These are phyloP conservation scores for Bonia amplexicaulis DNA, from an alignment of 176 grass and related monocot genomes.

Conservation along the genomic window DNA sequence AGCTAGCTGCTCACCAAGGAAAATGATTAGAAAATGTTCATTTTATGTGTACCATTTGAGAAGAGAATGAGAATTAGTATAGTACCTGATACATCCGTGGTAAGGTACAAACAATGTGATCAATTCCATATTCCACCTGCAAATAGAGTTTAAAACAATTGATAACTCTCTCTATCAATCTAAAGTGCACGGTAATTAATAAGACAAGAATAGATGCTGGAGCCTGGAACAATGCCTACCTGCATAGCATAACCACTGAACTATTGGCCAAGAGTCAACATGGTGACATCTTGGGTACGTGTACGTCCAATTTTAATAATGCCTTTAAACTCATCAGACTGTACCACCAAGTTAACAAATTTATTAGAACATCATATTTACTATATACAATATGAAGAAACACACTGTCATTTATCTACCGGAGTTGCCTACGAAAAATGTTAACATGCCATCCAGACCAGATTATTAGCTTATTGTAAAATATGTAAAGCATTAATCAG, in stretches of 20 bases:
- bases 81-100: slow-evolving; percentile 91
- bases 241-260: slow-evolving; percentile 94
- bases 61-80: slow-evolving; percentile 27
- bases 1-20: slow-evolving; percentile 61
- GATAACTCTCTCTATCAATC: slow-evolving; percentile 18
- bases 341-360: no score
- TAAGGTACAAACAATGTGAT: slow-evolving; percentile 67
- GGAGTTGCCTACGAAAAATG: not conserved
- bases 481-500: not conserved
- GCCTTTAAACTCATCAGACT: no score
- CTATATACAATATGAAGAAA: not conserved
- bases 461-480: not conserved
- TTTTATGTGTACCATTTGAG: not conserved
- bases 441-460: not conserved
- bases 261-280: slow-evolving; percentile 92
- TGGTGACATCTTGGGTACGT: slow-evolving; percentile 97
- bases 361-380: no score
- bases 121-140: slow-evolving; percentile 91
- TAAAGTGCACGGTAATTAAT: not conserved
- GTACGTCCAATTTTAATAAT: slow-evolving; percentile 16
- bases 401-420: not conserved
- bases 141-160: slow-evolving; percentile 22
- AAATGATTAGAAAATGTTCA: slow-evolving; percentile 19
- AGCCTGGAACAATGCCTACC: slow-evolving; percentile 53
- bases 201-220: slow-evolving; percentile 18